Evolutionary conservation across 208 protist species (phyloP), one percentile per base, ranked within the genome.

Genomic region (Wallacemonas sp.): DNA sequence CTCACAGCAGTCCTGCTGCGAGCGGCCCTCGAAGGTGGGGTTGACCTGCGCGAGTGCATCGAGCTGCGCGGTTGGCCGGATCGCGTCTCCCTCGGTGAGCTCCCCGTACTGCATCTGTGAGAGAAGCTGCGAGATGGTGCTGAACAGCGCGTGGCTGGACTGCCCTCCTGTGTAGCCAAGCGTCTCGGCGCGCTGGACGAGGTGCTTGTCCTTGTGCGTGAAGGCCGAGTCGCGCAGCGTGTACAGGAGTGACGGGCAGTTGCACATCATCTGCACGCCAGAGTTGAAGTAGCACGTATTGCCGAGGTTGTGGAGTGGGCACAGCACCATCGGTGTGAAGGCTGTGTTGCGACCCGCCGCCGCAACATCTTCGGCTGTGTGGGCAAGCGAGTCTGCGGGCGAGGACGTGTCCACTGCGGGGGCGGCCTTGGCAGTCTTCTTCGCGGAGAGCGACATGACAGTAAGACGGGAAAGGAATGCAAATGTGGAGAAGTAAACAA

Each of bases 261-360:
- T 94, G 30, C 68, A 76, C 16, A 99, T 78, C 26, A 98, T 86
- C 82, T 99, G 98, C 43, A 99, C 68, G 12, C 90, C 95, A 0
- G 87, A 71, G 82, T 99, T 99, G 73, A 99, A 97, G 85, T 98
- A 99, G 74, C 98, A 99, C 11, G 97, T 99, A 74, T 99, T 99
- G 49, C 98, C 96, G 2, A 99, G 72, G 72, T 99, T 99, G 43
- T 75, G 14, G 12, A 99, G 72, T 0, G 95, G 93, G 49, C 80
- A 94, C 16, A 95, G 56, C 11, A 94, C 72, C 41, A 84, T 66
- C 6, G 87, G 78, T 33, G 76, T 43, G 58, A 87, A 87, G 41
- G 34, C 52, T 11, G 32, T 2, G n/a, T 65, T 29, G 30, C 46
- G 60, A 12, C 72, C 61, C 9, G 73, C 77, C 6, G 17, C 43